phyloP scores from a whole-genome alignment of 495 filamentous ascomycete species.

The Lineolata rhizophorae region DNA sequence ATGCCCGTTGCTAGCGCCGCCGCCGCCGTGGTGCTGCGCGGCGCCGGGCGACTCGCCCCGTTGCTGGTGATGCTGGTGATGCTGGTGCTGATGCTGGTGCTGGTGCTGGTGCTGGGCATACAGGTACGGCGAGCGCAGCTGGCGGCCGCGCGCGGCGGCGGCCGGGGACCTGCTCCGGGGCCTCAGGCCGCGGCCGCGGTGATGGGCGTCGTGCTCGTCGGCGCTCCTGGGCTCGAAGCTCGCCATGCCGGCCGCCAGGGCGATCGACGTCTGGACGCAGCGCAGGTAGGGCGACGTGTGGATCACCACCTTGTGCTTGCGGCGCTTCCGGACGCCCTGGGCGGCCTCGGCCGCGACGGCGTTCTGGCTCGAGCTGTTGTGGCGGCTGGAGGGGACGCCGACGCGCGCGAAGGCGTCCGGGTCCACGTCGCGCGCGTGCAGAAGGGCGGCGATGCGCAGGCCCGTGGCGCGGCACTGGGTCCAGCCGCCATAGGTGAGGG shows the following conservation, averaged over 20 bases:
- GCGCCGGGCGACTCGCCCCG: too few species aligned
- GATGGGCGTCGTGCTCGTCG: neutral
- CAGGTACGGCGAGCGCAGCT: too few species aligned
- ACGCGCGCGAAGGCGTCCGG: conserved; percentile 7
- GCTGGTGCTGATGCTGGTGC: too few species aligned
- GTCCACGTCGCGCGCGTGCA: conserved; percentile 25
- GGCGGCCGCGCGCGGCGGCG: too few species aligned
- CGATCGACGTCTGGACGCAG: conserved; percentile 82
- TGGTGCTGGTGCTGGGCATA: too few species aligned
- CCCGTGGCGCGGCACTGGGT: conserved; percentile 62
- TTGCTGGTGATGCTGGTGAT: too few species aligned
- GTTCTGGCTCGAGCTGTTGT: neutral
- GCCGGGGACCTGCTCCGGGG: conserved; percentile 1
- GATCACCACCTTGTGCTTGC: conserved; percentile 57
- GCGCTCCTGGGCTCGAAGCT: conserved; percentile 30
- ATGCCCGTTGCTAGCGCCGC: too few species aligned
- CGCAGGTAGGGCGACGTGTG: conserved; percentile 84
- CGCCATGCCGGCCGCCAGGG: conserved; percentile 70
- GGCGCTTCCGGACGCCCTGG: conserved; percentile 16
- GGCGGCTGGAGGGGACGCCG: neutral
- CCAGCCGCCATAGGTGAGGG: conserved; percentile 90
- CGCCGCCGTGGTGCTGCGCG: too few species aligned
- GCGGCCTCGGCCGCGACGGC: neutral
- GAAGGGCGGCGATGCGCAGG: conserved; percentile 50
- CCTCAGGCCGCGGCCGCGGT: neutral